Percentiles rank a stretch among this genome's conserved stretches.
Conservation (phyloP, 352 stramenopile species). For the Globisporangium lucens region DNA sequence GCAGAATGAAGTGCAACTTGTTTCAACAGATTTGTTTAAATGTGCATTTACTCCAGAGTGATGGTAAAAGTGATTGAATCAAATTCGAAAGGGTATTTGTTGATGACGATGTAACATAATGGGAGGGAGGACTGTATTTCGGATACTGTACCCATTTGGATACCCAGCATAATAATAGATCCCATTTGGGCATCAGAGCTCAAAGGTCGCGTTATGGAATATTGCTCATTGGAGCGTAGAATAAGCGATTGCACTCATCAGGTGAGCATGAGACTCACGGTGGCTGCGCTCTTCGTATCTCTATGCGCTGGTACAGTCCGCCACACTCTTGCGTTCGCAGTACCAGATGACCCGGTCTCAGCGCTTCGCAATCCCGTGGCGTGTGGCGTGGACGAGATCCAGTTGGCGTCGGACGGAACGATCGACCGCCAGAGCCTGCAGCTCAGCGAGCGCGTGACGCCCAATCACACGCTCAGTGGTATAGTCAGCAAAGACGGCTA, state of each 20-base stretch:
- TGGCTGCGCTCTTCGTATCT: neutral
- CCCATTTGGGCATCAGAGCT: neutral
- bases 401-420: slow-evolving; percentile 61
- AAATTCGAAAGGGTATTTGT: too few relatives aligned
- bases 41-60: too few relatives aligned
- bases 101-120: too few relatives aligned
- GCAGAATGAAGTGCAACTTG: too few relatives aligned
- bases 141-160: neutral
- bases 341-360: neutral
- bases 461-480: slow-evolving; percentile 69
- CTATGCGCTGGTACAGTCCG: neutral
- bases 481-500: slow-evolving; percentile 47
- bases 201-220: neutral
- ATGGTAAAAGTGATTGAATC: too few relatives aligned
- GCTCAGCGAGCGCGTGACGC: slow-evolving; percentile 47
- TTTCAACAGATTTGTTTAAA: too few relatives aligned
- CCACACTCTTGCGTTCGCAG: neutral
- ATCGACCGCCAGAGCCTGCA: slow-evolving; percentile 45
- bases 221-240: neutral
- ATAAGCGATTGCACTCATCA: neutral
- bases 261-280: neutral
- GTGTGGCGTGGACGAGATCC: slow-evolving; percentile 66
- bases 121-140: too few relatives aligned
- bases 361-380: neutral
- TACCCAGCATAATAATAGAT: neutral